Base-by-base conservation (phyloP, 2,329 filamentous ascomycete genomes). In the Massarina eburnea region DNA sequence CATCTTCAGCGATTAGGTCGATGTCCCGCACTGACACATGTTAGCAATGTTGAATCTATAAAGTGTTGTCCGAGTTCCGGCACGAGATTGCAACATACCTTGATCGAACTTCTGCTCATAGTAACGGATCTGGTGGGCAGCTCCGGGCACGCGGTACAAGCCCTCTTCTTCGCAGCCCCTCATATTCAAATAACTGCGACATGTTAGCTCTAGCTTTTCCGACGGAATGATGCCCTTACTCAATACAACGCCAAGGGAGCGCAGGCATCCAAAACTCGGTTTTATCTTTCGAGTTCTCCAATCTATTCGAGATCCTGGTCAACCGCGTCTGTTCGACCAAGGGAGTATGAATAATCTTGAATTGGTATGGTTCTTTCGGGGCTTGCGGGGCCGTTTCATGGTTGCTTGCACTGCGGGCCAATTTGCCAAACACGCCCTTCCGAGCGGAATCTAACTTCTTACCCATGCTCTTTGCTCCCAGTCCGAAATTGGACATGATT, bases 191-290 rank as follows among this genome's bases (percentile, higher is more conserved):
- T 95, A 96, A 73, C 80, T 82, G 53, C 20, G 2, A 36, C 49
- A 34, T 51, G 59, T 61, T 45, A 57, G 52, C 15, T 27, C 21
- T n/a, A n/a, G n/a, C 21, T 8, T 14, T 29, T 6, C 7, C 17
- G 5, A 18, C 9, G 15, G 6, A 9, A 24, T n/a, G 12, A 18
- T n/a, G n/a, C 22, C 74, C 80, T 64, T 73, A 84, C 78, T 97
- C 92, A 55, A 97, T 96, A 47, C 91, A 95, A 52, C 92, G 81
- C 88, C 92, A 96, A 0, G 92, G 91, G 47, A 97, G 85, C 6
- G 91, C 89, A 10, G 92, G 92, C 91, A 97, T 96, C 92, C 92
- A 97, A 65, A 95, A 97, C 64, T 96, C 92, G 0, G 92, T 97
- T 77, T 96, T 96, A 65, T 97, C 92, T 51, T 86, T 83, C 8